Evolutionary conservation across 139 green algal genomes (phyloP), one percentile per base, ranked within the genome.

Genomic region (Zygnema circumcarinatum): DNA sequence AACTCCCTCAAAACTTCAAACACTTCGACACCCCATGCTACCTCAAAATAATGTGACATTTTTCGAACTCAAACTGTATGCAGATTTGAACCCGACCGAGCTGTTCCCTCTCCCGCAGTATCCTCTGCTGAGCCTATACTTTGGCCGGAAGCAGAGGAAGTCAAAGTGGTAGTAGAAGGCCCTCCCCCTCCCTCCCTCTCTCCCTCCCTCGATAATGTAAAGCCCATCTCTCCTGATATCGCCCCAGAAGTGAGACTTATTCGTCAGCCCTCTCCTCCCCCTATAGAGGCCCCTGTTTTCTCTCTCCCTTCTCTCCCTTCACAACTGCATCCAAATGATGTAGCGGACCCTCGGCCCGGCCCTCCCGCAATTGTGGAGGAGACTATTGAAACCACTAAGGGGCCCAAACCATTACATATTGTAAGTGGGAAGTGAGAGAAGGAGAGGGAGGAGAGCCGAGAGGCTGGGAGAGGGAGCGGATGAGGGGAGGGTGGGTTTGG

Each of bases 351-450:
- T 2, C 79, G 79, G 79, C 79, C 79, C 22, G 79, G 79, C 32
- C 75, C 32, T 38, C 38, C 38, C 20, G 32, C 42, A 22, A 36
- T 29, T 7, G 32, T 72, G 36, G 75, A 56, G 32, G 7, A 85
- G 20, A 25, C n/a, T 2, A 36, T 7, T 38, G 79, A 85, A 2
- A 7, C n/a, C n/a, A n/a, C 38, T 36, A 85, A 85, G 42, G 79
- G 79, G 2, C 79, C 79, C 40, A 85, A 85, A 36, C 79, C 79
- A 7, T 2, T 85, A 21, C 79, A 85, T 40, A 83, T 83, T 3
- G 75, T 83, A 40, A 83, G 69, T 72, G 54, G 29, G 54, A 25
- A 29, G 29, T 29, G 54, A 72, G 29, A 29, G 54, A 29, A 72
- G 54, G 54, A 25, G 25, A 72, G 54, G 29, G 54, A 29, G 54